A percentile compares a stretch with the other conserved stretches of the same genome.
Conservation (phyloP, 345 rosid genomes). For the Bretschneidera sinensis region DNA sequence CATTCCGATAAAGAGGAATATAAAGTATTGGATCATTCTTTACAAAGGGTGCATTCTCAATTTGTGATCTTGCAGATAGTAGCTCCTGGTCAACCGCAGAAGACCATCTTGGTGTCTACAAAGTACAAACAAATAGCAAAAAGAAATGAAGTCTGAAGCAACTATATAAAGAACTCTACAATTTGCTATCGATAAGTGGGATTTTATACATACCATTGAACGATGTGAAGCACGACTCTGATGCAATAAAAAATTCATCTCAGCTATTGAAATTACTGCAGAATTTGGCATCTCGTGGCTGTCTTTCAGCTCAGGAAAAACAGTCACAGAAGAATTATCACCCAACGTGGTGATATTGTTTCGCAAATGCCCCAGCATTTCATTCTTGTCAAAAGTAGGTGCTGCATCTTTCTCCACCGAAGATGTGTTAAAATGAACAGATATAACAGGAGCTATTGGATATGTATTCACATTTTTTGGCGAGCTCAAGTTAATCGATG, state of each 20-base stretch:
- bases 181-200: constrained; percentile 7
- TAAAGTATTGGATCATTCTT: constrained; percentile 47
- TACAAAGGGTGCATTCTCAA: constrained; percentile 52
- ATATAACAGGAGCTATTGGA: constrained; percentile 11
- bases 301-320: constrained; percentile 29
- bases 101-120: constrained; percentile 57
- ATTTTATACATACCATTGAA: constrained; percentile 37
- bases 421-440: constrained; percentile 24
- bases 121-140: constrained; percentile 10
- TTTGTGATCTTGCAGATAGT: constrained; percentile 50
- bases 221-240: constrained; percentile 44
- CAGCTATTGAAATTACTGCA: constrained; percentile 48
- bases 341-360: constrained; percentile 15
- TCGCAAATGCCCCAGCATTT: constrained; percentile 25
- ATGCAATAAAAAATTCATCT: constrained; percentile 64
- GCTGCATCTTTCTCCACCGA: constrained; percentile 20
- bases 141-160: constrained; percentile 7
- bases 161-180: not conserved
- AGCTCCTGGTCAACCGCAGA: constrained; percentile 59
- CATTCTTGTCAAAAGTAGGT: constrained; percentile 11
- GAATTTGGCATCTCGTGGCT: constrained; percentile 29
- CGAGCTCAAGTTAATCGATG: constrained; percentile 19
- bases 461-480: constrained; percentile 12
- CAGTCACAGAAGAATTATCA: constrained; percentile 18
- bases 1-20: constrained; percentile 63